Base-by-base conservation (phyloP, 805 yeast genomes). In the Middelhovenomyces tepae region DNA sequence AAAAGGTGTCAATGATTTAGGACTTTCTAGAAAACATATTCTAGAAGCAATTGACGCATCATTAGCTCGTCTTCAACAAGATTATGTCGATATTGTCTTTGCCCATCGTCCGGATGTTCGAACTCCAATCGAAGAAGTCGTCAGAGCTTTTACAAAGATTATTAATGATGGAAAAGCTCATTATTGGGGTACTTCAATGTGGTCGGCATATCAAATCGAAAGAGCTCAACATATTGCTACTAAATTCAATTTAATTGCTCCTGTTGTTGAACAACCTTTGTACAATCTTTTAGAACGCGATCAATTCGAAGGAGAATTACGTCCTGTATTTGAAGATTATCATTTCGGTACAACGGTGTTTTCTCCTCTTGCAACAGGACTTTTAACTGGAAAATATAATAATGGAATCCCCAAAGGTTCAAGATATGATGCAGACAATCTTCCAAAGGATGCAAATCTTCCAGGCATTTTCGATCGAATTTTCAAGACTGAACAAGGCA, bases 141-240 rank as follows among this genome's bases (percentile, higher is more conserved):
- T 53, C 11, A 50, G 57, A 11, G 56, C 44, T 8, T 53, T 53
- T 42, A 53, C 52, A 19, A 51, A 53, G 38, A 34, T 53, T 25
- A 53, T 53, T 27, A 34, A 36, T 19, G 50, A 48, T 26, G 57
- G 57, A 27, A 51, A 53, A 38, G 57, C 57, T 10, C 32, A 38
- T 26, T 52, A 52, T 46, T 52, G 57, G 57, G 57, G 55, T 2
- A 52, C 57, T 2, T 47, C 51, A 7, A 53, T 51, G 45, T 52
- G 57, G 57, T 35, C 42, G 15, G 55, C 57, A 9, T 52, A 37
- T 26, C 55, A 52, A 35, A 53, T 52, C 33, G 57, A 52, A 46
- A 46, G 47, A 19, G 57, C 57, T 26, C 51, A 52, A 22, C 57
- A 52, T 32, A 46, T 51, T 29, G 57, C 57, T 7, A 45, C 52